A percentile compares a stretch with the other conserved stretches of the same genome.
Conservation (phyloP, 768 basidiomycete species). For the Collybiopsis confluens region DNA sequence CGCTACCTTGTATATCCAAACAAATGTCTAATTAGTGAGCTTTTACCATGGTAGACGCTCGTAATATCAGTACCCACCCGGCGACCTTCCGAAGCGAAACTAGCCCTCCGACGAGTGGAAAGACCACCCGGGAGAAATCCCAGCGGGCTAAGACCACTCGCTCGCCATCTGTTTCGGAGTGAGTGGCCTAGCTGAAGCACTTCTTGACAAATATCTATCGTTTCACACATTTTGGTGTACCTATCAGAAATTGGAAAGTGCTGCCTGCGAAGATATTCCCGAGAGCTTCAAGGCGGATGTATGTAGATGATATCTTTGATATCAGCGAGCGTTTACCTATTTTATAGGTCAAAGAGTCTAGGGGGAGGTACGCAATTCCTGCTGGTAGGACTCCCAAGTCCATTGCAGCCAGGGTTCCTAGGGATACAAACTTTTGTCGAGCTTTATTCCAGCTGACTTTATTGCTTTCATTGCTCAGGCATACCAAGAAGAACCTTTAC, state of each 20-base stretch:
- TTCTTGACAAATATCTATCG: slow-evolving; percentile 41
- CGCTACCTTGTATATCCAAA: not conserved
- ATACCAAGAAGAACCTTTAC: slow-evolving; percentile 24
- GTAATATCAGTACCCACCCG: not conserved
- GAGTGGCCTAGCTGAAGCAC: slow-evolving; percentile 12
- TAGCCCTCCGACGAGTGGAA: not conserved
- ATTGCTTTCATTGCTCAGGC: slow-evolving; percentile 27
- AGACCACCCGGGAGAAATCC: not conserved
- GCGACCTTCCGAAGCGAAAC: not conserved
- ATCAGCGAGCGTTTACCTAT: slow-evolving; percentile 30
- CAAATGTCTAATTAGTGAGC: slow-evolving; percentile 8
- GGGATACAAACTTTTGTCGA: slow-evolving; percentile 20
- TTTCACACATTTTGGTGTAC: slow-evolving; percentile 42
- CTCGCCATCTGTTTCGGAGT: slow-evolving; percentile 46
- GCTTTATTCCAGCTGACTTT: slow-evolving; percentile 20
- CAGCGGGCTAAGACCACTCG: not conserved
- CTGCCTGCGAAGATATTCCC: slow-evolving; percentile 41
- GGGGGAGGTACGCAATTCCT: too few species aligned
- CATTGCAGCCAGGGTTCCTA: slow-evolving; percentile 18
- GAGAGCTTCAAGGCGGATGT: slow-evolving; percentile 29
- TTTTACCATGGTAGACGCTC: not conserved
- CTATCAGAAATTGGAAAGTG: slow-evolving; percentile 47
- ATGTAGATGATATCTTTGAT: slow-evolving; percentile 35
- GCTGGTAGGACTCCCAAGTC: not conserved
- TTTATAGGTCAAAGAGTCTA: slow-evolving; percentile 40